These are phyloP conservation scores for Zostera marina DNA, from an alignment of 116 monocot species.

Conservation along the genomic window DNA sequence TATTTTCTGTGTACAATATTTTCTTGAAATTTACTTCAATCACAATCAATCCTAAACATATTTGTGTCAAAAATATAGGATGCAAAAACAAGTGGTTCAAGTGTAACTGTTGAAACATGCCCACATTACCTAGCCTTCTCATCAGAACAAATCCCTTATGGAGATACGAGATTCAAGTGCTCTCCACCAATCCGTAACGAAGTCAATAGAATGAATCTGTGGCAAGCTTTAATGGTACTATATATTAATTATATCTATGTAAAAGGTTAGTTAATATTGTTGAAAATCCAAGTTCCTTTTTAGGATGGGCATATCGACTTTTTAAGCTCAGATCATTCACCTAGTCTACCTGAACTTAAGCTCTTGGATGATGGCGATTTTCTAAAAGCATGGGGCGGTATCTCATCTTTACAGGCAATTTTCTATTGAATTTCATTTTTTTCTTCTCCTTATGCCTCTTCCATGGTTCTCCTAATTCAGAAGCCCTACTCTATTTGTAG, in stretches of 20 bases:
- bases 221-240: conserved; percentile 75
- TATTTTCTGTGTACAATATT: too few species aligned
- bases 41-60: too few species aligned
- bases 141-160: conserved; percentile 66
- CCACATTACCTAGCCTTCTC: conserved; percentile 95
- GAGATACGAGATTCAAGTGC: conserved; percentile 94
- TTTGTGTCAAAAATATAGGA: conserved; percentile 25
- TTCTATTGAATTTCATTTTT: too few species aligned
- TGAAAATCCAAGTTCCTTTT: neutral
- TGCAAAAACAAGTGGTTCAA: conserved; percentile 59
- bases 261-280: neutral
- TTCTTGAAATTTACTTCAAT: neutral
- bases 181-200: conserved; percentile 86
- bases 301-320: conserved; percentile 81
- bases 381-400: conserved; percentile 90
- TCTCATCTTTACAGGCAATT: conserved; percentile 86
- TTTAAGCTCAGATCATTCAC: conserved; percentile 98
- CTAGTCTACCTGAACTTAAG: conserved; percentile 69
- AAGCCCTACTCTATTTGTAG: conserved; percentile 24
- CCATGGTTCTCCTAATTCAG: neutral
- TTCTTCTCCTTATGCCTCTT: neutral
- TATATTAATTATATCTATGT: neutral
- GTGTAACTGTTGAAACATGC: conserved; percentile 86
- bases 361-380: conserved; percentile 79
- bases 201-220: conserved; percentile 45